Evolutionary conservation across 2,329 filamentous ascomycete genomes (phyloP), one percentile per base, ranked within the genome.

Genomic region (Escovopsis sp.): DNA sequence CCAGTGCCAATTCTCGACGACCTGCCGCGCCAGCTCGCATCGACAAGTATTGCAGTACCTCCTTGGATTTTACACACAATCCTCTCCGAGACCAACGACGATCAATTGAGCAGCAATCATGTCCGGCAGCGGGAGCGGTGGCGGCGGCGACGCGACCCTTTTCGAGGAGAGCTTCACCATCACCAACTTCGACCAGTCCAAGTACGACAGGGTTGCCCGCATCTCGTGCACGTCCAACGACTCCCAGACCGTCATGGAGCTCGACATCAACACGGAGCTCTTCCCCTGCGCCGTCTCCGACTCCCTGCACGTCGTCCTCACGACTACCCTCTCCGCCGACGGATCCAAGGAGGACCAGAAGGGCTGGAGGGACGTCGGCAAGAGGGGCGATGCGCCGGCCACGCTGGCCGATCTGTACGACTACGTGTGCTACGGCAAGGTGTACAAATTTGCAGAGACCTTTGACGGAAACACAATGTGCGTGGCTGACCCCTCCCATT

Each of bases 151-250:
- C 67, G 81, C 88, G 45, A 82, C 91, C 56, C 84, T 96, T 63
- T 94, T 93, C 67, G 87, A 95, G 66, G 87, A 94, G 59, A 81
- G 77, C 55, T 95, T 96, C 73, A 83, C 75, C 47, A 73, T 96
- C 55, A 89, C 78, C 52, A 66, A 75, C 43, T 69, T 86, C 60
- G 84, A 94, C 67, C 74, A 80, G 56, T 75, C 80, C 56, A 94
- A 95, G 67, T 98, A 98, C 66, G 91, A 96, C 67, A 85, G 89
- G 50, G 89, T 95, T 26, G 83, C 85, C 43, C 89, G 91, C 53
- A 77, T 96, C 58, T 77, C 70, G 43, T 87, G 78, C 58, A 83
- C 74, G 41, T 89, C 82, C 23, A 70, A 74, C 51, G 86, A 94
- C 65, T 75, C 74, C 53, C 71, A 77, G 49, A 85, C 83, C 28